These are phyloP conservation scores for Zasmidium cellare DNA, from an alignment of 2,329 filamentous ascomycete species.

Conservation along the genomic window DNA sequence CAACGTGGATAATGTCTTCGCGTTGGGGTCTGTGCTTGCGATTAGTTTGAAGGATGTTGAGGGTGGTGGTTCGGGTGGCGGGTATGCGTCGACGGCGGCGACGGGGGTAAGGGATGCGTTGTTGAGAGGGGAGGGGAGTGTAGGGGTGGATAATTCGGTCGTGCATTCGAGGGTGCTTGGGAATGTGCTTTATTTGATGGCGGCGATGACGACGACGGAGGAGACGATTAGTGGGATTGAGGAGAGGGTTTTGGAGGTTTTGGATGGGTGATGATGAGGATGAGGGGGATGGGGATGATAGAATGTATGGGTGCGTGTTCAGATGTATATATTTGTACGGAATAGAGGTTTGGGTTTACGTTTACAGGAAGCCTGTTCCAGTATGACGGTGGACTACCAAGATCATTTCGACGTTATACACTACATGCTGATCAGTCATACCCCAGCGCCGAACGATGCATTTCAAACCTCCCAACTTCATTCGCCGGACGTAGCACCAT, in stretches of 20 bases:
- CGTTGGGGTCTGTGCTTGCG: slow-evolving; percentile 72
- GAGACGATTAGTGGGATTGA: slow-evolving; percentile 45
- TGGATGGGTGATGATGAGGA: slow-evolving; percentile 15
- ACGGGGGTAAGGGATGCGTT: slow-evolving; percentile 54
- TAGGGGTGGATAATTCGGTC: slow-evolving; percentile 39
- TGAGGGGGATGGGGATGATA: too few species aligned
- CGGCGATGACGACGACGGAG: slow-evolving; percentile 52
- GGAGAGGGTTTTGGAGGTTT: slow-evolving; percentile 37
- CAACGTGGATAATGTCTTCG: slow-evolving; percentile 66
- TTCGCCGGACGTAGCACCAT: too few species aligned
- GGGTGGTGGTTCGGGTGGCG: slow-evolving; percentile 49
- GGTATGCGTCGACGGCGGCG: slow-evolving; percentile 59
- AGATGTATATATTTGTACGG: not conserved
- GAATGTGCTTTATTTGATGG: slow-evolving; percentile 63
- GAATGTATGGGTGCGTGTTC: too few species aligned
- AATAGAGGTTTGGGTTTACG: not conserved
- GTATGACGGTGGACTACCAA: not conserved
- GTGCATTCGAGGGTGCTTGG: slow-evolving; percentile 62
- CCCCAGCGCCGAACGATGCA: not conserved
- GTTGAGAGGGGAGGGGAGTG: slow-evolving; percentile 34
- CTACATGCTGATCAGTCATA: not conserved
- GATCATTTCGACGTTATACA: not conserved
- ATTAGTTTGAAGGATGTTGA: slow-evolving; percentile 57
- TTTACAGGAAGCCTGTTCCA: not conserved
- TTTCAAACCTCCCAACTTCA: not conserved